Conservation (phyloP, 306 rosid species). For the Pyrus bretschneideri region DNA sequence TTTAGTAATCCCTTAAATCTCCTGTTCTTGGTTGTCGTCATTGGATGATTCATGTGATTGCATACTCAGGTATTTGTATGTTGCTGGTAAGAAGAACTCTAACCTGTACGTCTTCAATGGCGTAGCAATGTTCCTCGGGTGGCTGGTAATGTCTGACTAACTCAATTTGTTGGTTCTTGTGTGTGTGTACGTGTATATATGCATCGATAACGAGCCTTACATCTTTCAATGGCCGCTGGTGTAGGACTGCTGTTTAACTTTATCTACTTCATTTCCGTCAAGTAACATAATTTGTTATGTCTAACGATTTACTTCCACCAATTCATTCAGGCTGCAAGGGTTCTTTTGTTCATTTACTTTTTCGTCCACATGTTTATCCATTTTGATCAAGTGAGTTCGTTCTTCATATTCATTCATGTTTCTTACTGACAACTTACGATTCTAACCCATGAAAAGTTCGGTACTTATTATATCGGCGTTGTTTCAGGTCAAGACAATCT, state of each 20-base stretch:
- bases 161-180: slow-evolving; percentile 14
- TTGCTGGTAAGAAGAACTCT: slow-evolving; percentile 63
- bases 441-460: not conserved
- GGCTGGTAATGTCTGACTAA: slow-evolving; percentile 71
- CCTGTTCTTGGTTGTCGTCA: slow-evolving; percentile 8
- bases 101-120: slow-evolving; percentile 62
- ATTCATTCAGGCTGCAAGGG: slow-evolving; percentile 67
- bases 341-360: slow-evolving; percentile 65
- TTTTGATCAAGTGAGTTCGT: slow-evolving; percentile 65
- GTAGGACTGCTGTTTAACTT: not conserved
- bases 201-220: no score
- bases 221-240: no score
- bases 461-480: not conserved
- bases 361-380: slow-evolving; percentile 61
- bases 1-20: slow-evolving; percentile 7
- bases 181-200: no score
- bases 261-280: not conserved
- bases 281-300: not conserved
- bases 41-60: slow-evolving; percentile 16
- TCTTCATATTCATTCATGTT: not conserved
- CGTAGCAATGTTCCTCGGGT: slow-evolving; percentile 75
- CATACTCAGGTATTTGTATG: slow-evolving; percentile 70
- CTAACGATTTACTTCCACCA: not conserved
- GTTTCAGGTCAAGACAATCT: slow-evolving; percentile 56
- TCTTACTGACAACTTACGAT: not conserved